Base-by-base conservation (phyloP, 73 alveolate genomes). In the Uronychia binucleata region DNA sequence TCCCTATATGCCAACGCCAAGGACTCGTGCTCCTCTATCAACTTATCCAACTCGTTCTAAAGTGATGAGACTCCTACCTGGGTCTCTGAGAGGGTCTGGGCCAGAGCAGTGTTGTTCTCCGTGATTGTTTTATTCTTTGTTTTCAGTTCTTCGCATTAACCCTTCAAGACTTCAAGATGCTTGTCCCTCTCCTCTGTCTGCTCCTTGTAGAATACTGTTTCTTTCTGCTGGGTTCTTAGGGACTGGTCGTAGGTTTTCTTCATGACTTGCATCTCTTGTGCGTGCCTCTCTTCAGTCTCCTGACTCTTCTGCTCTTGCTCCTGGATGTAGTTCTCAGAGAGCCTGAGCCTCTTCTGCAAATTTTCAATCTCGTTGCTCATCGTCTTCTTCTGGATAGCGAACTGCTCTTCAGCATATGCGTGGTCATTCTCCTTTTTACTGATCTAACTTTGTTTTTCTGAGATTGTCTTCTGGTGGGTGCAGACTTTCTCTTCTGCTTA, bases 81-180 rank as follows among this genome's bases (percentile, higher is more conserved):
- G 67, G 67, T 46, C 67, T 46, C 67, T 46, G 67, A 46, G 67
- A 46, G 67, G 5, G 67, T 46, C 67, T 46, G 67, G 19, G 67
- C 67, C 19, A 46, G 19, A 11, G 67, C 67, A 46, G 67, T 11
- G 19, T 46, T 46, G 19, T 46, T 46, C 19, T 46, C 67, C 5
- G 67, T 11, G 67, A 46, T 46, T 19, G 67, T 46, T 46, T 46
- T 46, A 19, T 46, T 46, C 19, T 46, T 46, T 19, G 19, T 46
- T 46, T 46, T 5, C 67, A 46, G 19, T 11, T 46, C 67, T 46
- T 46, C 67, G 19, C 19, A 11, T 46, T 5, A 46, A 46, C 19
- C 19, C 19, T 46, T 46, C 67, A 11, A 46, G 5, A 19, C 5
- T 46, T 46, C 67, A 46, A 46, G 5, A 11, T 46, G 67, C 19